These are phyloP conservation scores for Rhizopogon rudus DNA, from an alignment of 768 basidiomycete species.

Conservation along the genomic window DNA sequence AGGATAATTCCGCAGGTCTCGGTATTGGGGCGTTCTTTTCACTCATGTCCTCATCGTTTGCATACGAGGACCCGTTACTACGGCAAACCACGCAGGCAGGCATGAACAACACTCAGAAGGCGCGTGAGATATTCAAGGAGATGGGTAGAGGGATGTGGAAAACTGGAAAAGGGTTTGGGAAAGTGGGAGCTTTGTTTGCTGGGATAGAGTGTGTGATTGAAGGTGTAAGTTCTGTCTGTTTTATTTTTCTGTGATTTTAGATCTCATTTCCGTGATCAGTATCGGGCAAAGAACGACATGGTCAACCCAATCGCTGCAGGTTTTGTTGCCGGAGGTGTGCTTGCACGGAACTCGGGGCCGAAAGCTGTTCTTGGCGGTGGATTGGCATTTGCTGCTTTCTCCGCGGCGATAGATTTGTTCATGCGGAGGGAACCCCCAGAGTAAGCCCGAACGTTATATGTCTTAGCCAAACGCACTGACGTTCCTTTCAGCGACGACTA, in stretches of 20 bases:
- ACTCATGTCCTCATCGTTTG: constrained; percentile 92
- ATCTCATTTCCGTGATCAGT: constrained; percentile 41
- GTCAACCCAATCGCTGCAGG: constrained; percentile 87
- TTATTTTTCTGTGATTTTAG: not conserved
- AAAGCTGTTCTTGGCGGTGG: constrained; percentile 86
- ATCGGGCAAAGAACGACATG: constrained; percentile 95
- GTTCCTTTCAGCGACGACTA: constrained; percentile 3
- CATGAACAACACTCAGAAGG: constrained; percentile 69
- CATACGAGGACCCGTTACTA: constrained; percentile 89
- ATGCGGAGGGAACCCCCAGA: constrained; percentile 76
- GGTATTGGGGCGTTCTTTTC: constrained; percentile 94
- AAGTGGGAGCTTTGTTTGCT: constrained; percentile 92
- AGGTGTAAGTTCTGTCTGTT: constrained; percentile 53
- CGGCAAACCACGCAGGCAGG: constrained; percentile 55
- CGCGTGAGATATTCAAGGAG: constrained; percentile 81
- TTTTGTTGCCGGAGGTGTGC: constrained; percentile 81
- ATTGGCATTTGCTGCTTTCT: constrained; percentile 90
- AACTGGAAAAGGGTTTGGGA: constrained; percentile 88
- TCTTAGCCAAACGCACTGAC: not conserved
- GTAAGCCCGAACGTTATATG: constrained; percentile 34
- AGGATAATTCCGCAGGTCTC: constrained; percentile 53
- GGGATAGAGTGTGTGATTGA: constrained; percentile 95
- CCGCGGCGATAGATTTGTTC: constrained; percentile 82
- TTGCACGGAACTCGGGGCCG: constrained; percentile 85
- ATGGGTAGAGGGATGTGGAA: constrained; percentile 93